Conservation (phyloP, 208 protist genomes). For the Leishmania gerbilli region DNA sequence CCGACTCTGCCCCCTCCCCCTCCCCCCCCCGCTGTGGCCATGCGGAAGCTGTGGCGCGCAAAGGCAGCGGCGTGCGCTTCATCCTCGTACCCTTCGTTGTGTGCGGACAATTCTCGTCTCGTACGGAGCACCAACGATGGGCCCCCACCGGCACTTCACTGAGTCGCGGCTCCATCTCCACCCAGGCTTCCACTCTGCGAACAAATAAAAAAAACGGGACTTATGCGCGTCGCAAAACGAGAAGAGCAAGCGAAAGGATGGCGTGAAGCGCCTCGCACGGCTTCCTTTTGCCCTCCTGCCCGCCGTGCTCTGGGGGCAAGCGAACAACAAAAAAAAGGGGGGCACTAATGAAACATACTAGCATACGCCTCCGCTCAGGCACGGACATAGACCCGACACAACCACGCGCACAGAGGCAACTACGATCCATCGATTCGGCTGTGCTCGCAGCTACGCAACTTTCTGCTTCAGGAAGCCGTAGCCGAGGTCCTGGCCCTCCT, state of each 20-base stretch:
- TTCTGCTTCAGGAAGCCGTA: conserved; percentile 83
- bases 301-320: background rate
- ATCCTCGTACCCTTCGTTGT: background rate
- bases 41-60: background rate
- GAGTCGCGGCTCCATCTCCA: background rate
- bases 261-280: background rate
- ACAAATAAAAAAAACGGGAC: too few species aligned
- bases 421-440: background rate
- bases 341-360: background rate
- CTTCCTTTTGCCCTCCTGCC: background rate
- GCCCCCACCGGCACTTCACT: background rate
- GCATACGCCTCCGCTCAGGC: background rate
- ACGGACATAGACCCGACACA: background rate
- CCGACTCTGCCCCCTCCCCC: background rate
- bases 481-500: conserved; percentile 95
- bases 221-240: background rate
- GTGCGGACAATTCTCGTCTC: background rate
- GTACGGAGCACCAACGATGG: background rate
- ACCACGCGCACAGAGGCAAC: background rate
- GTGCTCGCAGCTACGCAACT: conserved; percentile 36
- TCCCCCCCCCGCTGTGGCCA: background rate
- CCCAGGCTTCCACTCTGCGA: background rate
- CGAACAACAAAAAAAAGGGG: background rate
- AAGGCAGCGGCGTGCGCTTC: background rate
- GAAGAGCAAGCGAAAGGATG: background rate